phyloP scores from a whole-genome alignment of 139 green algal species.

The Closterium sp. region DNA sequence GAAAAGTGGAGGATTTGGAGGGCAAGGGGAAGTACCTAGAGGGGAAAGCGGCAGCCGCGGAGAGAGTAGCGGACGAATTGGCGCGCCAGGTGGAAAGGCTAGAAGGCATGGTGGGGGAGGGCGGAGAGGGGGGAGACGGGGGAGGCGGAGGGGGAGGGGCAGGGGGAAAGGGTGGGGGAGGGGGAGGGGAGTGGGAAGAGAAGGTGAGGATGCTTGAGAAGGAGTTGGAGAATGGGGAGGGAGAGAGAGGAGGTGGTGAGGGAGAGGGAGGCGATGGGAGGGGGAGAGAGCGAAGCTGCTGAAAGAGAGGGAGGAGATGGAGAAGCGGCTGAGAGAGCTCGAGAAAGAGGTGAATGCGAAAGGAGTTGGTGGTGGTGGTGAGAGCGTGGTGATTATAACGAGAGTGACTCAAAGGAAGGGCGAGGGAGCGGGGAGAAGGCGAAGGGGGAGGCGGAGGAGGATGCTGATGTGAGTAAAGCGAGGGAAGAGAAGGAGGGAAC shows the following conservation, averaged over 20 bases:
- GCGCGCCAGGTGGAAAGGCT: neutral
- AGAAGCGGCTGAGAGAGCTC: neutral
- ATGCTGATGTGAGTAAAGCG: neutral
- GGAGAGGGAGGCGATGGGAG: neutral
- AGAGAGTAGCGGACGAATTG: neutral
- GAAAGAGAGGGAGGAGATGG: neutral
- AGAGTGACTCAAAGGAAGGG: neutral
- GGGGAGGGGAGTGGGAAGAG: neutral
- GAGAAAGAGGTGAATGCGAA: neutral
- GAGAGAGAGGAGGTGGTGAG: neutral
- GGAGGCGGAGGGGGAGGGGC: neutral
- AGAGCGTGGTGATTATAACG: neutral
- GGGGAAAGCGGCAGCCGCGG: neutral
- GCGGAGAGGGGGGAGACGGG: neutral
- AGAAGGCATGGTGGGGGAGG: neutral
- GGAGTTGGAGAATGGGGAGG: neutral
- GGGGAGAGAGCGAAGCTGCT: neutral
- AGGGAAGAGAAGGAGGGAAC: neutral
- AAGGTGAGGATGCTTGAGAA: neutral
- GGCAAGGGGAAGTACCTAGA: neutral
- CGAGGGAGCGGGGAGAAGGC: neutral
- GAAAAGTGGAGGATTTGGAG: neutral
- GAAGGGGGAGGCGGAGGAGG: neutral
- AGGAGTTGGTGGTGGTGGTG: neutral
- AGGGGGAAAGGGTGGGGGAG: neutral